phyloP scores from a whole-genome alignment of 2,329 filamentous ascomycete species.

The Thermochaetoides dissita region DNA sequence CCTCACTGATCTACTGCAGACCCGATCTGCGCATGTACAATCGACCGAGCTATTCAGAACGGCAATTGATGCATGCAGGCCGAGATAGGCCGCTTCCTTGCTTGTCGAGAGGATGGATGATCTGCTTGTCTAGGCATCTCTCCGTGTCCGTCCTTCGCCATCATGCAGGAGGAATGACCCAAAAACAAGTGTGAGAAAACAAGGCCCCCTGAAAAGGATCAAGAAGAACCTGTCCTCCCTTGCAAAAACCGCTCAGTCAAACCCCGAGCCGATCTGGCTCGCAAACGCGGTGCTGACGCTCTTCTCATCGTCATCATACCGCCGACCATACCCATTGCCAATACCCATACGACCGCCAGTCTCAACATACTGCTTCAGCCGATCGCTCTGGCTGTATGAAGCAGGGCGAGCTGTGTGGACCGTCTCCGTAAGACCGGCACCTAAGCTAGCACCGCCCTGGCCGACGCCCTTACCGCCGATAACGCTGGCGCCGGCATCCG shows the following conservation, averaged over 20 bases:
- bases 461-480: conserved; percentile 61
- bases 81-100: too few species aligned
- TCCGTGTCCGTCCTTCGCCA: too few species aligned
- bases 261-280: conserved; percentile 62
- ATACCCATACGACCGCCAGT: conserved; percentile 57
- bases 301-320: conserved; percentile 82
- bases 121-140: too few species aligned
- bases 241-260: conserved; percentile 28
- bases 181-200: too few species aligned
- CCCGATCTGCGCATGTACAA: conserved; percentile 2
- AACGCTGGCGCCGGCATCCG: conserved; percentile 68
- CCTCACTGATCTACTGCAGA: neutral
- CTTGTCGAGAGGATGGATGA: too few species aligned
- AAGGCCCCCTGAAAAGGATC: too few species aligned
- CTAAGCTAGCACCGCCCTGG: conserved; percentile 78
- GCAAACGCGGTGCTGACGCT: conserved; percentile 95
- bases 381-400: conserved; percentile 68
- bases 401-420: conserved; percentile 51
- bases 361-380: conserved; percentile 88
- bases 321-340: conserved; percentile 55
- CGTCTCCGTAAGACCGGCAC: conserved; percentile 60
- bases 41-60: conserved; percentile 3
- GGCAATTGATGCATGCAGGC: too few species aligned
- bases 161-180: too few species aligned
- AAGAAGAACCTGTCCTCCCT: too few species aligned